phyloP scores from a whole-genome alignment of 257 asterid genomes.

The Parsonsia alboflavescens region DNA sequence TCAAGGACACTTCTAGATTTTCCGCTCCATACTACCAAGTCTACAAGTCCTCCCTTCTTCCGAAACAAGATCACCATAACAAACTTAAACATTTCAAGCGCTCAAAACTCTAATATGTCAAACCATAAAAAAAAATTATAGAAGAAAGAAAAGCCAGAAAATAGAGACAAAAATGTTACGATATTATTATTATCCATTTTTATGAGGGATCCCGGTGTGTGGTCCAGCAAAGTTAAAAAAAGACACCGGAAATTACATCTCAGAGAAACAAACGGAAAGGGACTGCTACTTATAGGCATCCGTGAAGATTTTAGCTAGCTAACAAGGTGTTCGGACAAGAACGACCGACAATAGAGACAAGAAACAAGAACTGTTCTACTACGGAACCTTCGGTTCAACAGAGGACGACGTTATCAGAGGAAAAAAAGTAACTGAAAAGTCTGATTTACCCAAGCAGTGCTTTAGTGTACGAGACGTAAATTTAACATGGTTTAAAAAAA shows the following conservation, averaged over 20 bases:
- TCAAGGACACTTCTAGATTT: constrained; percentile 2
- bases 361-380: neutral
- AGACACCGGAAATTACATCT: constrained; percentile 9
- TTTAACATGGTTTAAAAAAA: neutral
- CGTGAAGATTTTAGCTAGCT: neutral
- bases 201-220: too few relatives aligned
- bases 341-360: neutral
- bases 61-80: constrained; percentile 6
- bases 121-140: neutral
- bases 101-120: neutral
- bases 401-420: neutral
- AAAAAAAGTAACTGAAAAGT: neutral
- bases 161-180: neutral
- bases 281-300: neutral
- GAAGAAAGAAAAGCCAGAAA: too few relatives aligned
- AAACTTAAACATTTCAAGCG: neutral
- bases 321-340: neutral
- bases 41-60: too few relatives aligned
- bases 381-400: neutral
- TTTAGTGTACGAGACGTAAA: neutral
- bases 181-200: neutral
- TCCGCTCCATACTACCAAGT: neutral
- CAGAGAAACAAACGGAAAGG: neutral
- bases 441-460: neutral
- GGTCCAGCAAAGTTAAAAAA: neutral